Base-by-base conservation (phyloP, 1,284 basidiomycete genomes). In the Mycosarcoma mackinlayi region DNA sequence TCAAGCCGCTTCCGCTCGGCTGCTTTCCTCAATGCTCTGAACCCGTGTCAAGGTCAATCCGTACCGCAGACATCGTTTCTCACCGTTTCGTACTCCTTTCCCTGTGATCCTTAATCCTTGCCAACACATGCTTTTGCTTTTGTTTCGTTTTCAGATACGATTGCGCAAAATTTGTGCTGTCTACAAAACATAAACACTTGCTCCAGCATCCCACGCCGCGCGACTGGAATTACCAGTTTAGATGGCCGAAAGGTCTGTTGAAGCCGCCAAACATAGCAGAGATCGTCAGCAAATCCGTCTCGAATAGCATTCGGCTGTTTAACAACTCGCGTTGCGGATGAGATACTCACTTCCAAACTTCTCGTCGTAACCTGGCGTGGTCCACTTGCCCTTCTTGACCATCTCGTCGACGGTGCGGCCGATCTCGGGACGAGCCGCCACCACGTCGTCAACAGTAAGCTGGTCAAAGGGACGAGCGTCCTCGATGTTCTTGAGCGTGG, bases 331-430 rank as follows among this genome's bases (percentile, higher is more conserved):
- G n/a, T n/a, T n/a, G n/a, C n/a, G n/a, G n/a, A n/a, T n/a, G n/a
- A 28, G 28, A 25, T 60, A 76, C 74, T 71, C 61, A 76, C 76
- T 82, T 55, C 79, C 81, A 51, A 80, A 81, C 76, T 80, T 81
- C 71, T 81, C 81, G 47, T 76, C 70, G 79, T 83, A 83, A 37
- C 80, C 79, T 33, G 81, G 81, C 59, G 96, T 93, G 82, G 91
- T 92, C 91, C 93, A 98, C 87, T 98, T 98, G 85, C 96, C 96
- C 87, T 98, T 96, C 88, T 92, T 91, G 80, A 98, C 85, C 94
- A 98, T 98, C 79, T 89, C 94, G 86, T 98, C 93, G 76, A 97
- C 92, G 45, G 92, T 89, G 85, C 96, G 89, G 50, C 87, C 86
- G 83, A 98, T 91, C 85, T 94, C 92, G 45, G 96, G 96, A 84